Evolutionary conservation across 2,329 filamentous ascomycete species (phyloP), one percentile per base, ranked within the genome.

Genomic region (Aspergillus carbonarius): DNA sequence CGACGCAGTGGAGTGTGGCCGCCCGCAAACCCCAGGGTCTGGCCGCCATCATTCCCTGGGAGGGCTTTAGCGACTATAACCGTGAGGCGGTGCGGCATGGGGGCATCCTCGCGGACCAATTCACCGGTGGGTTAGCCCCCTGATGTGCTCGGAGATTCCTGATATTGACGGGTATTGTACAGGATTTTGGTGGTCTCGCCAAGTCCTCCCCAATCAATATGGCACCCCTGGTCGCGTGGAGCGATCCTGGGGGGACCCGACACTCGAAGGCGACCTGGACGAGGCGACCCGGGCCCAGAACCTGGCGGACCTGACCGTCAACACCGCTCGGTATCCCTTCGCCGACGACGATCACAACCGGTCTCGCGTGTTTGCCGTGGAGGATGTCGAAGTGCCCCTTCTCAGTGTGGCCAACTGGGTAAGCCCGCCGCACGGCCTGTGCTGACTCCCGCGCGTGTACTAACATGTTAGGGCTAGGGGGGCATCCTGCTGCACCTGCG

Each of bases 401-500:
- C 79, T 90, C 0, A 83, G 80, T 1, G 87, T 90, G 0, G 88
- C 81, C 0, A 90, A 90, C 69, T 88, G 85, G 86, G 87, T 44
- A 44, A 44, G 40, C 10, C 40, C 17, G 1, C 17, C 10, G n/a
- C 18, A 17, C 18, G 12, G 9, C 12, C 18, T 42, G 39, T 4
- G 4, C n/a, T 20, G 18, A 23, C 9, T 44, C n/a, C 9, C 12
- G 1, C 18, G 18, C 9, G 18, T 23, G 18, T 44, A 15, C 17
- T 44, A 15, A 44, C 9, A 3, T 20, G 1, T n/a, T 15, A 23
- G 17, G 9, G 39, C 4, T 13, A 44, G 40, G 40, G 87, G 3
- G 86, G 86, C 1, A 89, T 89, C 44, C 3, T 85, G 6, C 78
- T 90, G 0, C 87, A 90, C 63, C 77, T 90, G 13, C 79, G 87